Percentiles rank a stretch among this genome's conserved stretches.
phyloP scores from a whole-genome alignment of 2,329 filamentous ascomycete genomes.

The Madurella fahalii region DNA sequence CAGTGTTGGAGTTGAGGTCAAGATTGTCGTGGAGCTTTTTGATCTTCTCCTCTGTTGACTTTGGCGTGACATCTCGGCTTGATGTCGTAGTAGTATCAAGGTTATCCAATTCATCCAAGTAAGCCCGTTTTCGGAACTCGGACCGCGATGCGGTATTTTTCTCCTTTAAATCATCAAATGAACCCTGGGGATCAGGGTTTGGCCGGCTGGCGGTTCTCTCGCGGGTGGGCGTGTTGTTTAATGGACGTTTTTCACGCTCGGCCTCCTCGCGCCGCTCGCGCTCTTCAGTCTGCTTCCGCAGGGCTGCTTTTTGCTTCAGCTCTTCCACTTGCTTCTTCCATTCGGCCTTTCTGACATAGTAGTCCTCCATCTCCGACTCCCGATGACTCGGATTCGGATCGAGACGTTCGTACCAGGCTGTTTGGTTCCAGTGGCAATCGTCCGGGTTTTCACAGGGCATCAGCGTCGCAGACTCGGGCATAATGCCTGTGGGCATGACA shows the following conservation, averaged over 20 bases:
- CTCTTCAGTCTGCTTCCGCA: constrained; percentile 23
- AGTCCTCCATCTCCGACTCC: constrained; percentile 41
- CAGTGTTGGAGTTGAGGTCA: constrained; percentile 20
- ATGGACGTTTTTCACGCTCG: constrained; percentile 11
- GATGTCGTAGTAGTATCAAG: background rate
- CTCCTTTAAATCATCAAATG: background rate
- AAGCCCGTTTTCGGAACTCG: constrained; percentile 1
- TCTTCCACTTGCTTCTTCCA: constrained; percentile 36
- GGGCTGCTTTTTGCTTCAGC: constrained; percentile 28
- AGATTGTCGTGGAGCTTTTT: constrained; percentile 26
- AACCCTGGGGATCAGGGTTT: background rate
- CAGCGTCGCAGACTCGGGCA: constrained; percentile 55
- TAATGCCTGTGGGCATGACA: constrained; percentile 56
- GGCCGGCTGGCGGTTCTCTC: background rate
- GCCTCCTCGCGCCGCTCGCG: constrained; percentile 14
- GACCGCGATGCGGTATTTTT: background rate
- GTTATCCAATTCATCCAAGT: background rate
- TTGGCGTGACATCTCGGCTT: background rate
- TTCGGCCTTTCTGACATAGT: constrained; percentile 36
- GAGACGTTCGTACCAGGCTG: constrained; percentile 45
- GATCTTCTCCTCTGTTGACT: constrained; percentile 21
- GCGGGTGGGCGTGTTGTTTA: constrained; percentile 3
- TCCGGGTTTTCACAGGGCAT: constrained; percentile 44
- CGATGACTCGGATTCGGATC: constrained; percentile 45
- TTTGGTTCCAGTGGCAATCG: constrained; percentile 53